Percentiles rank a stretch among this genome's conserved stretches.
Conservation (phyloP, 768 basidiomycete species). For the Lactarius pseudohatsudake region DNA sequence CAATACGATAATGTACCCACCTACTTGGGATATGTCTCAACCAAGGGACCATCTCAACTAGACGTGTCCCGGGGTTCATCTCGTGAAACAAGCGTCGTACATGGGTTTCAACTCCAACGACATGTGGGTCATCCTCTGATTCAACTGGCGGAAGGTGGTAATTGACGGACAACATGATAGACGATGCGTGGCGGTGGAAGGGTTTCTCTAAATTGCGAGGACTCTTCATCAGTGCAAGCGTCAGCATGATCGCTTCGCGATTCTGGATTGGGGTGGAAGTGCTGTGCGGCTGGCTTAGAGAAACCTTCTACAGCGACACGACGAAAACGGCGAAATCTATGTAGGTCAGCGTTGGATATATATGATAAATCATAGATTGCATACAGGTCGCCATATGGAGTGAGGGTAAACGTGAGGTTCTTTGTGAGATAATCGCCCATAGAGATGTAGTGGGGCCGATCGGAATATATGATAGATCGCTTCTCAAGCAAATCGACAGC, state of each 20-base stretch:
- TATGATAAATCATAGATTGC: not conserved
- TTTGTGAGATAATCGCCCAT: not conserved
- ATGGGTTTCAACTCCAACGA: not conserved
- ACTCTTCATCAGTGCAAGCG: not conserved
- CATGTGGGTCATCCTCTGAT: not conserved
- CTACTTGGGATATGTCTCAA: slow-evolving; percentile 5
- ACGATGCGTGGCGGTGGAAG: not conserved
- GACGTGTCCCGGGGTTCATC: slow-evolving; percentile 1
- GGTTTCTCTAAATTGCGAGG: not conserved
- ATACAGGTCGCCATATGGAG: not conserved
- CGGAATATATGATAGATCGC: not conserved
- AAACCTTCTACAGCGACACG: not conserved
- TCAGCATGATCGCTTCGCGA: not conserved
- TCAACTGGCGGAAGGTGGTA: not conserved
- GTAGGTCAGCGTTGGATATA: not conserved
- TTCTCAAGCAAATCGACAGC: not conserved
- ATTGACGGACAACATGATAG: slow-evolving; percentile 1
- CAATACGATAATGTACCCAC: not conserved
- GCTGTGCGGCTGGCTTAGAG: not conserved
- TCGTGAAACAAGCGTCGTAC: not conserved
- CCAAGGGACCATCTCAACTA: slow-evolving; percentile 5
- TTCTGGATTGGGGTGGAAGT: not conserved
- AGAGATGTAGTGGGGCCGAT: not conserved
- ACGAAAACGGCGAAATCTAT: not conserved
- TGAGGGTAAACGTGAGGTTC: not conserved